A percentile compares a stretch with the other conserved stretches of the same genome.
phyloP scores from a whole-genome alignment of 495 filamentous ascomycete species.

The Tuber magnatum region DNA sequence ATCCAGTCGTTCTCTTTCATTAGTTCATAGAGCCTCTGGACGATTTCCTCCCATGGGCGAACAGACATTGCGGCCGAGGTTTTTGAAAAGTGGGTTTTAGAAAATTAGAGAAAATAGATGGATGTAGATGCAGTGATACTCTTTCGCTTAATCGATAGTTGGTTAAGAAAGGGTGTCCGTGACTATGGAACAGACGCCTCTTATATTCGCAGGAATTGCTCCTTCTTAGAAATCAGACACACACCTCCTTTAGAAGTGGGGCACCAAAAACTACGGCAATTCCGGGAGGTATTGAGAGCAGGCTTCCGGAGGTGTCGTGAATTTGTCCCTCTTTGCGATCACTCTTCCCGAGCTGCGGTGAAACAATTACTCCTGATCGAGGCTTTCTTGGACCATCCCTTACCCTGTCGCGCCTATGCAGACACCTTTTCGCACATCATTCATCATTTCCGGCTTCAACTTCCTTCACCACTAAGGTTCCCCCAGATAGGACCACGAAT shows the following conservation, averaged over 20 bases:
- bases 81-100: not conserved
- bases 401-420: not conserved
- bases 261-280: not conserved
- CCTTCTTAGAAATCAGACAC: not conserved
- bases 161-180: not conserved
- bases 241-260: not conserved
- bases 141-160: not conserved
- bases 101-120: not conserved
- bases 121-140: not conserved
- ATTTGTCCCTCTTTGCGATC: not conserved
- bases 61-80: not conserved
- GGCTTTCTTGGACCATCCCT: not conserved
- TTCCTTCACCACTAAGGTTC: not conserved
- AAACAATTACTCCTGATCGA: not conserved
- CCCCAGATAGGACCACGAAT: not conserved
- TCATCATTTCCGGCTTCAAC: not conserved
- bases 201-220: not conserved
- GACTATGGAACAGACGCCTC: not conserved
- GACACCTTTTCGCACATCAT: not conserved
- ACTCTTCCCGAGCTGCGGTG: not conserved
- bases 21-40: conserved; percentile 14
- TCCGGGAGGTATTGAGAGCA: not conserved
- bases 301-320: not conserved
- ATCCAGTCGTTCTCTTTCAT: conserved; percentile 22
- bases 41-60: conserved; percentile 7